Base-by-base conservation (phyloP, 148 eudicot genomes). In the Rhododendron ovatum region DNA sequence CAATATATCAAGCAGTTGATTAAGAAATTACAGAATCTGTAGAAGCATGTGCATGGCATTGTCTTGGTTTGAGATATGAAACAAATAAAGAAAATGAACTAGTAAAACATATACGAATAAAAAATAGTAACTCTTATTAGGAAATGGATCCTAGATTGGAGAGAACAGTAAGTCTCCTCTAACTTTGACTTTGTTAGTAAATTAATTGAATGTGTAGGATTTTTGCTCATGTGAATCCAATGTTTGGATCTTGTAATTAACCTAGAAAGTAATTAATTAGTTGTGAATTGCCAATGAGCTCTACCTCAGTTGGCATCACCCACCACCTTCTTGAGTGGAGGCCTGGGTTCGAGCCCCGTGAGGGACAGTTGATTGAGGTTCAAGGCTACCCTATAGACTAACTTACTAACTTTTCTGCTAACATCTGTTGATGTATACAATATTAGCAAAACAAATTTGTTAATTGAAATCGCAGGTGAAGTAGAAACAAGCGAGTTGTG, bases 41-140 rank as follows among this genome's bases (percentile, higher is more conserved):
- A 75, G 69, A 41, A 35, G 84, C 93, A 92, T 92, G 94, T 91
- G 93, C 93, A 89, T 87, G 85, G 88, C 94, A 92, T 86, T 92
- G 88, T 92, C 92, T 92, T 89, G 93, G 89, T 91, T 86, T 75
- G 80, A 69, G 69, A 83, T 84, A 88, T 28, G 39, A 45, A 74
- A 75, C 47, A 69, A 76, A 84, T 77, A 82, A 79, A 79, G 69
- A 47, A 88, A 35, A 1, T 28, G 10, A 48, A 28, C 63, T 7
- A 41, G 45, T 41, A n/a, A 65, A 65, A n/a, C 71, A n/a, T n/a
- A n/a, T 65, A 24, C 30, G 28, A n/a, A 7, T 65, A 65, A 10
- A 86, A 45, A 18, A 47, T 47, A 47, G 11, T 47, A 84, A 82
- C n/a, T 15, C 2, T 55, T 67, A 61, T 51, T 69, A 81, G 78